Percentiles rank a stretch among this genome's conserved stretches.
These are phyloP conservation scores for Pseudogymnoascus sp. DNA, from an alignment of 2,329 filamentous ascomycete genomes.

Conservation along the genomic window DNA sequence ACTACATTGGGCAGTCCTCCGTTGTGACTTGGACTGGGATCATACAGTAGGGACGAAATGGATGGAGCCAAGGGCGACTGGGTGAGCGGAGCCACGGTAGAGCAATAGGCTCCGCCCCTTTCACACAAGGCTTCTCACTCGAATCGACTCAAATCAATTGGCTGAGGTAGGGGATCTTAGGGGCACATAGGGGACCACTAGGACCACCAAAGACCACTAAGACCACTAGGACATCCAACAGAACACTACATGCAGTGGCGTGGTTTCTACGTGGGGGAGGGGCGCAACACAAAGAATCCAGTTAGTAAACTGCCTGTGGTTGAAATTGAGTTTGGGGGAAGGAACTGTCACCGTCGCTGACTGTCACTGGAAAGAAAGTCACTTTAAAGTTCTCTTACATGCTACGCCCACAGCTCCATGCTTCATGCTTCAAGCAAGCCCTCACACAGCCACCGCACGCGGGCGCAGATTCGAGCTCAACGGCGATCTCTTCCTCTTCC, in stretches of 20 bases:
- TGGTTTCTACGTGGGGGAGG: constrained; percentile 4
- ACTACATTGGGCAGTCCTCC: not conserved
- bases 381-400: constrained; percentile 8
- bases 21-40: constrained; percentile 3
- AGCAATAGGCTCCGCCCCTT: constrained; percentile 5
- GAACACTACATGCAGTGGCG: not conserved
- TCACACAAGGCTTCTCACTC: constrained; percentile 2
- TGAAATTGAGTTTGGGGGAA: constrained; percentile 5
- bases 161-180: not conserved
- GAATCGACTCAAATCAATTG: not conserved
- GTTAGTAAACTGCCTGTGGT: not conserved
- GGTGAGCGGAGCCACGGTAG: constrained; percentile 1
- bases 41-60: no score
- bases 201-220: not conserved
- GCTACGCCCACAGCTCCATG: constrained; percentile 6
- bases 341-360: not conserved
- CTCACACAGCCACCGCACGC: constrained; percentile 3
- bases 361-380: constrained; percentile 9
- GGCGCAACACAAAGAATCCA: not conserved
- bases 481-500: not conserved
- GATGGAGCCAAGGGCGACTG: not conserved
- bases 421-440: constrained; percentile 2
- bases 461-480: not conserved
- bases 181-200: not conserved
- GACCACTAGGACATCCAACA: not conserved